These are phyloP conservation scores for Amanita exitialis DNA, from an alignment of 768 basidiomycete species.

Conservation along the genomic window DNA sequence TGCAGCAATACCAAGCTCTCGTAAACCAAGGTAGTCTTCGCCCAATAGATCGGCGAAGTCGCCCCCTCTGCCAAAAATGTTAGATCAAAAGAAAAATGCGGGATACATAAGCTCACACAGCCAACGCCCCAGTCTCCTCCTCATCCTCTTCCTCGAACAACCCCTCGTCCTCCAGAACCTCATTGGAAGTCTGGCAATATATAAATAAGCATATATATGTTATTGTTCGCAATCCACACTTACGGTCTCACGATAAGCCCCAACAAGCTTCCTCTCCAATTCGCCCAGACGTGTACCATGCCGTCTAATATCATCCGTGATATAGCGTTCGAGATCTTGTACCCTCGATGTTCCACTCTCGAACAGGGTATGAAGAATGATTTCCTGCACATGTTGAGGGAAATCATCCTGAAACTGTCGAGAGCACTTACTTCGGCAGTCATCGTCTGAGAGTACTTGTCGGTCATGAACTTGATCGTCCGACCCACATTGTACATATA, in stretches of 20 bases:
- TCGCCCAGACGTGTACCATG: constrained; percentile 71
- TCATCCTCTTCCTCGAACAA: constrained; percentile 41
- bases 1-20: constrained; percentile 78
- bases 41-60: constrained; percentile 83
- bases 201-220: constrained; percentile 3
- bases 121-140: constrained; percentile 30
- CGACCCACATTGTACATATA: constrained; percentile 81
- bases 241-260: constrained; percentile 76
- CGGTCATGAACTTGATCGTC: constrained; percentile 72
- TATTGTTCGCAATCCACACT: constrained; percentile 16
- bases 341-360: constrained; percentile 78
- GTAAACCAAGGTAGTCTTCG: constrained; percentile 88
- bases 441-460: constrained; percentile 76
- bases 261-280: constrained; percentile 77
- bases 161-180: constrained; percentile 39
- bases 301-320: constrained; percentile 81
- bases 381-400: constrained; percentile 50
- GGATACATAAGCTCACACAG: constrained; percentile 18
- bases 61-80: constrained; percentile 39
- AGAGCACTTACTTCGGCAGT: constrained; percentile 59
- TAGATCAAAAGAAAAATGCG: neutral
- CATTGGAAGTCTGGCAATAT: constrained; percentile 24
- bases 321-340: constrained; percentile 75
- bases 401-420: neutral
- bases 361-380: constrained; percentile 83